These are phyloP conservation scores for Bryoerythrophyllum caledonicum DNA, from an alignment of 225 moss, liverwort and hornwort species.

Conservation along the genomic window DNA sequence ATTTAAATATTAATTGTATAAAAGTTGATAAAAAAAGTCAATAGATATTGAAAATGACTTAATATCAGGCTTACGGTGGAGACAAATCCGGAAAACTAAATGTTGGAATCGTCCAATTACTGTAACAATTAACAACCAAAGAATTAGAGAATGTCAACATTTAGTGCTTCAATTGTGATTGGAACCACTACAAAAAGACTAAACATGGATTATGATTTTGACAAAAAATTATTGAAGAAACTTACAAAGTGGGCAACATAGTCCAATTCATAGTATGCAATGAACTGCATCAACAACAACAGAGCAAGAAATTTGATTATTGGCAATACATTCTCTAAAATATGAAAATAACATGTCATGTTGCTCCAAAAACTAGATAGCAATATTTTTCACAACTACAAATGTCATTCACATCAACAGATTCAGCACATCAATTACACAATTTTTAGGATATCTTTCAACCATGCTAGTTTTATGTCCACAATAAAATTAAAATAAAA, in stretches of 20 bases:
- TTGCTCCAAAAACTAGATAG: too few relatives aligned
- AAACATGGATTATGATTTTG: neutral
- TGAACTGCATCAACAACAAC: slow-evolving; percentile 26
- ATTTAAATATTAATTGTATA: neutral
- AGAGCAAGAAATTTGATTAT: neutral
- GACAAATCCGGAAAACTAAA: neutral
- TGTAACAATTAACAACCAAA: neutral
- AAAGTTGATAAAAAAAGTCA: neutral
- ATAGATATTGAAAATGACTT: neutral
- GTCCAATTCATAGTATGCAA: slow-evolving; percentile 45
- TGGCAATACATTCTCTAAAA: rapidly evolving
- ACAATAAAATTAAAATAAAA: too few relatives aligned
- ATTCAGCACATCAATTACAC: too few relatives aligned
- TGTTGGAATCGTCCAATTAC: slow-evolving; percentile 5
- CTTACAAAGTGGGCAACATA: slow-evolving; percentile 15
- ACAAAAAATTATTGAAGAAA: neutral
- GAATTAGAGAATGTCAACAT: neutral
- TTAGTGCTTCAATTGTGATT: neutral
- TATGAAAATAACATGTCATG: too few relatives aligned
- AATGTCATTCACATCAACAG: too few relatives aligned
- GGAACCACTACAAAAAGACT: neutral
- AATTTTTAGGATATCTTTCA: too few relatives aligned
- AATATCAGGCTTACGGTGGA: neutral
- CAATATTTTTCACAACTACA: too few relatives aligned
- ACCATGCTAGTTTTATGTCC: neutral